Percentiles rank a stretch among this genome's conserved stretches.
These are phyloP conservation scores for Tolypocladium tundrense DNA, from an alignment of 2,329 filamentous ascomycete genomes.

Conservation along the genomic window DNA sequence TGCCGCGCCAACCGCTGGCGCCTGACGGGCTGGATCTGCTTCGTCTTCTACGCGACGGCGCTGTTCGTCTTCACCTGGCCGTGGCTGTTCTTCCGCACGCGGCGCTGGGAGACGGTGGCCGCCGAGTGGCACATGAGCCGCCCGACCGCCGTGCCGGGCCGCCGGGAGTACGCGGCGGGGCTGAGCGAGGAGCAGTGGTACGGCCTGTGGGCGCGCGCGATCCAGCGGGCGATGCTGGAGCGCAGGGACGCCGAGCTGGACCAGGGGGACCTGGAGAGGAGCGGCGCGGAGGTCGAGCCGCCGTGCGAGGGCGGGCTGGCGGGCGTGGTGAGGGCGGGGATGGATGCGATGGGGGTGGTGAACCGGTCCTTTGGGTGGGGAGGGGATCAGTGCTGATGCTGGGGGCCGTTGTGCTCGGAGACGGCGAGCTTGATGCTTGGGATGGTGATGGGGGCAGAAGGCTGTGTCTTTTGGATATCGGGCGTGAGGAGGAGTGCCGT, in stretches of 20 bases:
- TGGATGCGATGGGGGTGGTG: conserved; percentile 40
- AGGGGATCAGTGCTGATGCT: conserved; percentile 10
- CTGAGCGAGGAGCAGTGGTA: conserved; percentile 52
- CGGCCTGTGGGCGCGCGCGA: conserved; percentile 49
- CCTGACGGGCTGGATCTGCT: conserved; percentile 49
- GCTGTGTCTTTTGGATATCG: neutral
- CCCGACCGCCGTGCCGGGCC: conserved; percentile 14
- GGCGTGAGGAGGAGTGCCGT: neutral
- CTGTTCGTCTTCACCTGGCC: conserved; percentile 65
- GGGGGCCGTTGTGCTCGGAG: neutral
- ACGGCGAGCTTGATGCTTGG: neutral
- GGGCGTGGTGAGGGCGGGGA: conserved; percentile 35
- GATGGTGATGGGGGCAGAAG: conserved; percentile 1
- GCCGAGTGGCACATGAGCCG: conserved; percentile 43
- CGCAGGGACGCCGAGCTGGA: conserved; percentile 45
- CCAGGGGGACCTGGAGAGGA: conserved; percentile 44
- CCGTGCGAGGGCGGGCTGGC: conserved; percentile 30
- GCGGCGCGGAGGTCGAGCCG: conserved; percentile 13
- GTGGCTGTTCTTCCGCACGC: conserved; percentile 55
- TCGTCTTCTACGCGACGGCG: conserved; percentile 56
- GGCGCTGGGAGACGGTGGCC: conserved; percentile 53
- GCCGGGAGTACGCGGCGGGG: conserved; percentile 36
- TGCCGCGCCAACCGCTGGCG: conserved; percentile 56
- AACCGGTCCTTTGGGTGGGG: conserved; percentile 47
- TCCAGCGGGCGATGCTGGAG: conserved; percentile 48